These are phyloP conservation scores for Hypoxylon cercidicola DNA, from an alignment of 495 filamentous ascomycete genomes.

Conservation along the genomic window DNA sequence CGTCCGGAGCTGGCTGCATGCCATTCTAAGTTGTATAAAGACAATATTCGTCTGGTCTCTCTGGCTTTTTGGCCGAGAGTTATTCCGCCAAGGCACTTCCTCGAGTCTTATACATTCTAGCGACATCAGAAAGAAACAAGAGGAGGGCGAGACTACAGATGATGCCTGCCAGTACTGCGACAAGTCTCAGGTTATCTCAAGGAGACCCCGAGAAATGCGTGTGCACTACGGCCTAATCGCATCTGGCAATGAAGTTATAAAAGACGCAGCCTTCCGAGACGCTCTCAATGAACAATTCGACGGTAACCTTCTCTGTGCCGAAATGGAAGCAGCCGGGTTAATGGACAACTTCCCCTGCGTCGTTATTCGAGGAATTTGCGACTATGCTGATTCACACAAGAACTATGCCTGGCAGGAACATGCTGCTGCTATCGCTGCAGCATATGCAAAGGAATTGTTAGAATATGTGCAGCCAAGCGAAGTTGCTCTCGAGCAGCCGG, in stretches of 20 bases:
- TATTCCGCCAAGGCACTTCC: background rate
- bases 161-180: background rate
- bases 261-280: conserved; percentile 23
- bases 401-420: conserved; percentile 3
- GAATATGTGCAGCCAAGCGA: background rate
- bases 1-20: background rate
- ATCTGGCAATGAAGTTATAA: conserved; percentile 51
- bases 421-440: background rate
- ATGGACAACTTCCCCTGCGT: conserved; percentile 43
- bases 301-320: conserved; percentile 28
- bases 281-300: background rate
- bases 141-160: background rate
- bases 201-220: background rate
- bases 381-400: conserved; percentile 51
- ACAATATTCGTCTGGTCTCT: background rate
- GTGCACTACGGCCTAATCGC: conserved; percentile 55
- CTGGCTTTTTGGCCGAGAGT: background rate
- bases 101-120: background rate
- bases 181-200: background rate
- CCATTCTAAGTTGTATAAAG: background rate
- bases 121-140: background rate
- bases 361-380: conserved; percentile 55
- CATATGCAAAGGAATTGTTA: background rate
- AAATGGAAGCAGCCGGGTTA: conserved; percentile 45
- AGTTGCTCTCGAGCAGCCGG: background rate